phyloP scores from a whole-genome alignment of 2,329 filamentous ascomycete species.

The Fusarium sp. region DNA sequence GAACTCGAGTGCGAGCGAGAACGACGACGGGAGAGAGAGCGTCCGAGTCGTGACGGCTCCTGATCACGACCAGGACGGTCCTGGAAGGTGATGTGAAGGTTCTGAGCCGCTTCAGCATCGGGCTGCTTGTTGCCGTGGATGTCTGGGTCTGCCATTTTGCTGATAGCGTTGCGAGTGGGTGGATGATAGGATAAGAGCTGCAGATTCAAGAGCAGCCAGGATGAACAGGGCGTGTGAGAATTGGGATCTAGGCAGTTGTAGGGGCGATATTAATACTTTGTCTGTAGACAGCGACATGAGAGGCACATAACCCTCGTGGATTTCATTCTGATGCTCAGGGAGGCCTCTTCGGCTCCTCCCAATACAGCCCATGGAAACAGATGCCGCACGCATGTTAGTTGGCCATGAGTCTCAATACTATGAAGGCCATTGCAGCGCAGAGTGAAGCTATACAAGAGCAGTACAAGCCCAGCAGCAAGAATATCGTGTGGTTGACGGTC shows the following conservation, averaged over 20 bases:
- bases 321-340: not conserved
- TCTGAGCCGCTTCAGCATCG: constrained; percentile 32
- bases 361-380: constrained; percentile 18
- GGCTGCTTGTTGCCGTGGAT: constrained; percentile 24
- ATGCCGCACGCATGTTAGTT: constrained; percentile 23
- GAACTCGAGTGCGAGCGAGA: constrained; percentile 37
- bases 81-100: constrained; percentile 35
- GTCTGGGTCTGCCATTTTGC: constrained; percentile 33
- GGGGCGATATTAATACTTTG: constrained; percentile 17
- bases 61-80: constrained; percentile 12
- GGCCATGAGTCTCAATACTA: not conserved
- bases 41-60: constrained; percentile 12
- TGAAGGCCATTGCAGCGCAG: constrained; percentile 23
- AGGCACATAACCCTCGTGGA: constrained; percentile 1
- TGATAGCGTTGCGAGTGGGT: not conserved
- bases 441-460: constrained; percentile 34
- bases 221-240: constrained; percentile 1
- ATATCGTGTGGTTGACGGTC: constrained; percentile 33
- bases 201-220: constrained; percentile 1
- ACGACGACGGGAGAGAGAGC: constrained; percentile 31
- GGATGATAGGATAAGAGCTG: not conserved
- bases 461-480: constrained; percentile 27
- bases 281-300: constrained; percentile 17
- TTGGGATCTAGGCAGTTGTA: not conserved
- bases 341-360: constrained; percentile 26